Base-by-base conservation (phyloP, 371 early-diverging fungal genomes). In the Mortierella sp. region DNA sequence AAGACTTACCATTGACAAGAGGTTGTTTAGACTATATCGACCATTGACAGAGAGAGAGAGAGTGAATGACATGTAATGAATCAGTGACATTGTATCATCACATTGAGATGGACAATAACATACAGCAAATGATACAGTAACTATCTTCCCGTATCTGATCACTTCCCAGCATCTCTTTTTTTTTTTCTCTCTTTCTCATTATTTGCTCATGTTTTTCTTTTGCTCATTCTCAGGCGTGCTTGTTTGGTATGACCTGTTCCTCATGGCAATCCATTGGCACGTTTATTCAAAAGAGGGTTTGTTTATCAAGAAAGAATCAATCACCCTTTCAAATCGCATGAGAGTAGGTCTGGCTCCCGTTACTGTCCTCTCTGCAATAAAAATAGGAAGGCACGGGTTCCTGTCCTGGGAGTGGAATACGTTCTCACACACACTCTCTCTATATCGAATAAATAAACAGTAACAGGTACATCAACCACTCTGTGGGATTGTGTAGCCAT, bases 211-310 rank as follows among this genome's bases (percentile, higher is more conserved):
- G n/a, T n/a, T n/a, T n/a, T n/a, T n/a, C n/a, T n/a, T n/a, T n/a
- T n/a, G n/a, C n/a, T n/a, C n/a, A n/a, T n/a, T n/a, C n/a, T n/a
- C n/a, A n/a, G n/a, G n/a, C n/a, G n/a, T n/a, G n/a, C n/a, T n/a
- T 65, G 9, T 43, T 54, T 47, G 37, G 35, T 47, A n/a, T 35
- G 55, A 22, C 28, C 40, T 47, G 26, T 0, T 31, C 42, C n/a
- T 40, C 47, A 57, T 23, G 17, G 58, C 45, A 22, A 42, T 26
- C 34, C 59, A 67, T 59, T 59, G 67, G 60, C 40, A 61, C 62
- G 62, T 61, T 55, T 61, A 61, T 54, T 42, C 17, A 12, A 23
- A 35, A 60, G 55, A 64, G 42, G 64, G 64, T 54, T 54, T 54
- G 51, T 47, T 47, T 47, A 19, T 17, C 23, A 47, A 47, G 47